Percentiles rank a stretch among this genome's conserved stretches.
Evolutionary conservation across 129 eudicot species (phyloP).

Genomic region (Arctium lappa): DNA sequence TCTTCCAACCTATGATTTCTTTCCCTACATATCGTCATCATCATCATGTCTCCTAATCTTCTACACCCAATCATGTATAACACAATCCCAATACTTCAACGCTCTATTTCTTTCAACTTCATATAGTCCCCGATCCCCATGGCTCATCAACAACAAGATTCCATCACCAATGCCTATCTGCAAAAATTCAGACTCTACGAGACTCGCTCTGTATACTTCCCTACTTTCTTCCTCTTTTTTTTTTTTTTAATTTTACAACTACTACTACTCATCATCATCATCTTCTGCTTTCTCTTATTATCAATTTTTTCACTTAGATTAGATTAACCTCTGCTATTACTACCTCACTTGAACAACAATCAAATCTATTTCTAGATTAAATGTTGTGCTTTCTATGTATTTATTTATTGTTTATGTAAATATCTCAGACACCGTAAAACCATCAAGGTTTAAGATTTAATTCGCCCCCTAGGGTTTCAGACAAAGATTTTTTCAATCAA

Average conservation of each 20-base stretch:
- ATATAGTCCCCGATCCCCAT: slow-evolving; percentile 47
- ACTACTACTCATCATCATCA: too few species aligned
- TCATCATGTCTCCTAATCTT: too few species aligned
- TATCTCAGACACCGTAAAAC: neutral
- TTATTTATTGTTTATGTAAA: neutral
- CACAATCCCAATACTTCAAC: neutral
- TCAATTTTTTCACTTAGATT: neutral
- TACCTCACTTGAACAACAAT: neutral
- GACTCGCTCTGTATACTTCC: slow-evolving; percentile 73
- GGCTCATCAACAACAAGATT: slow-evolving; percentile 26
- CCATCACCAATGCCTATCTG: slow-evolving; percentile 42
- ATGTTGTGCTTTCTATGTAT: neutral
- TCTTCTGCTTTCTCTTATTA: slow-evolving; percentile 4
- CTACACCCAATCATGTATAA: slow-evolving; percentile 1
- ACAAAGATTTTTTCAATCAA: neutral
- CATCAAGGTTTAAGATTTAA: neutral
- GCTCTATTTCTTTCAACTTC: slow-evolving; percentile 10
- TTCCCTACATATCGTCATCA: neutral
- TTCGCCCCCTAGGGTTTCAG: slow-evolving; percentile 1
- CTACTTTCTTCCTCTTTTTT: neutral
- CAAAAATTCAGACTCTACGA: slow-evolving; percentile 89
- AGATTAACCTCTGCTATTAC: neutral
- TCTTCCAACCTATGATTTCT: neutral
- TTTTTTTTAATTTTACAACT: neutral
- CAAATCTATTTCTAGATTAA: neutral